Conservation (phyloP, 805 yeast species). For the Kodamaea leandrae region DNA sequence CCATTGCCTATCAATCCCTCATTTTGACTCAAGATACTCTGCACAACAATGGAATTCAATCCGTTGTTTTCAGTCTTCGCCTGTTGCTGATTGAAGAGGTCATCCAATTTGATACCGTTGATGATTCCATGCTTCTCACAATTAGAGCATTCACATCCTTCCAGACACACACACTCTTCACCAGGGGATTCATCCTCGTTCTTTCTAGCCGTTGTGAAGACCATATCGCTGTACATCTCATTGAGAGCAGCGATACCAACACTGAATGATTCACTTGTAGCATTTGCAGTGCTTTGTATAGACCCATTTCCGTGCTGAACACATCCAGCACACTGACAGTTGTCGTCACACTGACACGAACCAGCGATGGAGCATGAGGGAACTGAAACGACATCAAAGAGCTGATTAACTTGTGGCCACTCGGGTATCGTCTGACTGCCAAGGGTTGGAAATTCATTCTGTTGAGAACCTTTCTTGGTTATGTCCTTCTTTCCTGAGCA, state of each 20-base stretch:
- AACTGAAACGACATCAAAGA: conserved; percentile 26
- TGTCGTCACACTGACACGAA: conserved; percentile 35
- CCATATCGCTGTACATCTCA: not conserved
- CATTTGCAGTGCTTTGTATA: not conserved
- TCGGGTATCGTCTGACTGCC: not conserved
- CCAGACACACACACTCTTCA: conserved; percentile 25
- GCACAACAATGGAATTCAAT: no score
- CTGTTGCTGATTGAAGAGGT: conserved; percentile 16
- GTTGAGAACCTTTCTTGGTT: not conserved
- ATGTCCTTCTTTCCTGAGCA: no score
- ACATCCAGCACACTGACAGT: conserved; percentile 39
- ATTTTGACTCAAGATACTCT: no score
- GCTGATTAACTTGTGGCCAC: conserved; percentile 10
- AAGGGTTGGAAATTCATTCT: no score
- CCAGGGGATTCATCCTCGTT: conserved; percentile 3
- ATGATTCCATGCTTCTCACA: conserved; percentile 47
- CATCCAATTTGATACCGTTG: conserved; percentile 41
- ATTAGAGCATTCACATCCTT: conserved; percentile 37
- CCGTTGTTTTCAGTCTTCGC: not conserved
- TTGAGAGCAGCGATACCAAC: conserved; percentile 4
- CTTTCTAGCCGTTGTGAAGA: conserved; percentile 1
- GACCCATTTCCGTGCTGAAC: conserved; percentile 31
- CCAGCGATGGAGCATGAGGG: conserved; percentile 37
- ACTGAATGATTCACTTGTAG: no score
- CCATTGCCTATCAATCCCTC: no score